phyloP scores from a whole-genome alignment of 345 rosid genomes.

The Euphorbia lathyris region DNA sequence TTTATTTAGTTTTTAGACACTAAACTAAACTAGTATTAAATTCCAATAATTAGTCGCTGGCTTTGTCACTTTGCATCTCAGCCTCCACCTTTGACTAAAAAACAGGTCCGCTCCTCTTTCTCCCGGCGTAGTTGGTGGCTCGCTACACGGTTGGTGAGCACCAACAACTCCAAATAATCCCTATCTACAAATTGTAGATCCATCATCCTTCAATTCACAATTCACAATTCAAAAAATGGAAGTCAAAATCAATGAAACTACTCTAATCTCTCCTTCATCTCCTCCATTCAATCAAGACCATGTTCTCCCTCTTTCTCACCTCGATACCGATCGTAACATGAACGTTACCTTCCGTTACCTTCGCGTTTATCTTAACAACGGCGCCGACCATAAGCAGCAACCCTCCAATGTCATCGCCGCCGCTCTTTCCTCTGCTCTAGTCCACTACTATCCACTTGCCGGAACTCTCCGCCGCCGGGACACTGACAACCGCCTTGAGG shows the following conservation, averaged over 20 bases:
- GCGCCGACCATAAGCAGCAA: constrained; percentile 13
- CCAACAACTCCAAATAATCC: constrained; percentile 3
- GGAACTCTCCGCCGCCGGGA: constrained; percentile 20
- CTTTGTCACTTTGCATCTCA: too few species aligned
- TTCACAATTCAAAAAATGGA: constrained; percentile 22
- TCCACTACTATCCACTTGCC: constrained; percentile 66
- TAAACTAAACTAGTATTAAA: too few species aligned
- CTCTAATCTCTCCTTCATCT: constrained; percentile 44
- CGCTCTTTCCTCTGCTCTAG: constrained; percentile 54
- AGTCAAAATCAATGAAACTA: constrained; percentile 46
- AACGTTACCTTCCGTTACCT: constrained; percentile 71
- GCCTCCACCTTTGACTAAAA: not conserved
- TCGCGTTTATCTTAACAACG: constrained; percentile 48
- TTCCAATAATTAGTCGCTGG: too few species aligned
- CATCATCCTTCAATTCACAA: not conserved
- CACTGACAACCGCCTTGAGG: constrained; percentile 37
- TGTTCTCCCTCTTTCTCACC: constrained; percentile 58
- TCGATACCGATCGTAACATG: constrained; percentile 68
- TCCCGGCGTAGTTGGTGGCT: constrained; percentile 8
- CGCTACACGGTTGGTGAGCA: not conserved
- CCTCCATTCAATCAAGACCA: constrained; percentile 48
- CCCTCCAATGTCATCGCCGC: constrained; percentile 45
- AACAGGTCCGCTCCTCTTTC: not conserved
- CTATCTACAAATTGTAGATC: not conserved
- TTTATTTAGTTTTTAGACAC: too few species aligned